A percentile compares a stretch with the other conserved stretches of the same genome.
phyloP scores from a whole-genome alignment of 352 stramenopile genomes.

The Globisporangium takayamanum region DNA sequence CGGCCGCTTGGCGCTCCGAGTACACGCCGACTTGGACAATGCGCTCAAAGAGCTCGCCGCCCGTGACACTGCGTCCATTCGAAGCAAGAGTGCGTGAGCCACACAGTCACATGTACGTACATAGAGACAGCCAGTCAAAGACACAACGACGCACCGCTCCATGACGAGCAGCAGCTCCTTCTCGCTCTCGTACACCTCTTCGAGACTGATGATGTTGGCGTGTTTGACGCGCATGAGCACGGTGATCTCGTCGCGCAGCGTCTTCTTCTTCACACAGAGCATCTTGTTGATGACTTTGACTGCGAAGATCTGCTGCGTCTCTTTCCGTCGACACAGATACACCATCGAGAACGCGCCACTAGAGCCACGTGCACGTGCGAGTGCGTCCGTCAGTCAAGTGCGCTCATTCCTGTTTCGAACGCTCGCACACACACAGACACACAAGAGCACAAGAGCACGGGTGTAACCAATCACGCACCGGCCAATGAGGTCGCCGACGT shows the following conservation, averaged over 20 bases:
- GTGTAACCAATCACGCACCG: conserved; percentile 24
- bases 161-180: conserved; percentile 85
- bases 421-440: background rate
- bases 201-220: conserved; percentile 83
- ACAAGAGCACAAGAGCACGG: background rate
- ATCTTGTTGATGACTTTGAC: conserved; percentile 88
- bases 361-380: conserved; percentile 1
- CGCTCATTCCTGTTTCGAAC: background rate
- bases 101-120: background rate
- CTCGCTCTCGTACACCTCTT: conserved; percentile 84
- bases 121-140: background rate
- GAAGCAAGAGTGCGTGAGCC: too few relatives aligned
- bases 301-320: conserved; percentile 74
- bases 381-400: background rate
- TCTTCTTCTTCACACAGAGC: conserved; percentile 84
- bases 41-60: conserved; percentile 78
- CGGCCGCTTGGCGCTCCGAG: conserved; percentile 69
- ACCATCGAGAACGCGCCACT: conserved; percentile 80
- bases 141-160: conserved; percentile 44
- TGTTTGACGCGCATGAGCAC: conserved; percentile 82
- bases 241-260: conserved; percentile 81
- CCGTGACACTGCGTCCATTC: conserved; percentile 50
- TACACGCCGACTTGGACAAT: conserved; percentile 80
- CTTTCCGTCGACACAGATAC: conserved; percentile 76
- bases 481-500: conserved; percentile 82